A percentile compares a stretch with the other conserved stretches of the same genome.
Evolutionary conservation across 257 asterid genomes (phyloP).

Genomic region (Solanum arcanum): DNA sequence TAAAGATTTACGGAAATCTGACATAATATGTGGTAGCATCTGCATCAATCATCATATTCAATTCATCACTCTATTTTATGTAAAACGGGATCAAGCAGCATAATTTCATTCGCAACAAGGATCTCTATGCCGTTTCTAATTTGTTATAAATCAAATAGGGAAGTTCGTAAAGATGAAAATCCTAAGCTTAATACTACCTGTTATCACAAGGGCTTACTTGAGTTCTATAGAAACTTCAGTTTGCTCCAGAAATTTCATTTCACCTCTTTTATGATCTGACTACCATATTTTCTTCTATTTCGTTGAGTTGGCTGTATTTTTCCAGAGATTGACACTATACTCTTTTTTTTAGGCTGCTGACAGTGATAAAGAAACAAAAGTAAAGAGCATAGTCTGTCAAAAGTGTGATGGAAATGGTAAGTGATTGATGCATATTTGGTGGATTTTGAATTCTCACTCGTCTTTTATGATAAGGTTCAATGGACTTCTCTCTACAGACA

Average conservation of each 20-base stretch:
- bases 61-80: background rate
- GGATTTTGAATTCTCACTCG: background rate
- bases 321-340: background rate
- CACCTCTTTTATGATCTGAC: background rate
- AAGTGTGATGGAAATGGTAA: constrained; percentile 32
- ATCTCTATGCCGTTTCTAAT: background rate
- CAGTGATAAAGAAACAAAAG: constrained; percentile 2
- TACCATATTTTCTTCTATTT: background rate
- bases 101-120: background rate
- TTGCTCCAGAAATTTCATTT: background rate
- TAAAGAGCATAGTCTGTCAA: constrained; percentile 16
- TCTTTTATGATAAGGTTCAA: background rate
- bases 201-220: background rate
- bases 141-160: background rate
- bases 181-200: background rate
- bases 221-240: background rate
- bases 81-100: background rate
- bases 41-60: background rate
- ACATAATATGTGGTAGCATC: background rate
- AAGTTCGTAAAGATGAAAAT: background rate
- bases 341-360: constrained; percentile 15
- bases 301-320: background rate
- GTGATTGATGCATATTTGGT: background rate
- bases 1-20: background rate
- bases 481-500: background rate